A percentile compares a stretch with the other conserved stretches of the same genome.
Evolutionary conservation across 1,139 yeast species (phyloP).

Genomic region (Casaregolazyma lundiana): DNA sequence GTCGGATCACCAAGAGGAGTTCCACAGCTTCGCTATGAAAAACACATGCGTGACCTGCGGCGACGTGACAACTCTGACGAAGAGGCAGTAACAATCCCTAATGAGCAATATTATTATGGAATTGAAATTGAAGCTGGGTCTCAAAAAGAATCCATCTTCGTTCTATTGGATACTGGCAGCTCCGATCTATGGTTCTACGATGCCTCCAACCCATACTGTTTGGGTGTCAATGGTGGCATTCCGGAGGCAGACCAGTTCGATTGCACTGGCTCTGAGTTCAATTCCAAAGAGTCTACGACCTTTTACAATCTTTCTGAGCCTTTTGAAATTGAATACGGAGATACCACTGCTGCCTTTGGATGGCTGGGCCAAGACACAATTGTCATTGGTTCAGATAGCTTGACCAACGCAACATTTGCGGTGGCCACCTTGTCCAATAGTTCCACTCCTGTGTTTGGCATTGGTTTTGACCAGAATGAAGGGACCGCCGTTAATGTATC

Average conservation of each 20-base stretch:
- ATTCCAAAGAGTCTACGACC: constrained; percentile 20
- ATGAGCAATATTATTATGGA: constrained; percentile 32
- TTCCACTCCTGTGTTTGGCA: constrained; percentile 49
- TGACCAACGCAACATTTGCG: constrained; percentile 42
- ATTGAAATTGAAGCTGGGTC: constrained; percentile 38
- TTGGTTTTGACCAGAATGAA: constrained; percentile 46
- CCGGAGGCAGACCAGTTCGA: constrained; percentile 12
- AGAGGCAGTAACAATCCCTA: constrained; percentile 15
- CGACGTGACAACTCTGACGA: not conserved
- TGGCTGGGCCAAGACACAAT: constrained; percentile 47
- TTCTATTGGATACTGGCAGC: constrained; percentile 43
- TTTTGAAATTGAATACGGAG: constrained; percentile 58
- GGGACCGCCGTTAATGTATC: constrained; percentile 36
- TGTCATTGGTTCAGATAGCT: constrained; percentile 34
- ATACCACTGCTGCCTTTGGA: constrained; percentile 46
- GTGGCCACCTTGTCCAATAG: constrained; percentile 44
- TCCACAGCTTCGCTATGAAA: not conserved
- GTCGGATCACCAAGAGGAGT: not conserved
- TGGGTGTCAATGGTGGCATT: constrained; percentile 13
- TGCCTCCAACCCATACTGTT: constrained; percentile 31
- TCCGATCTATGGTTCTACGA: constrained; percentile 57
- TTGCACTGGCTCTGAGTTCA: constrained; percentile 17
- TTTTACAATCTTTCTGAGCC: constrained; percentile 17
- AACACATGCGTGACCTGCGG: not conserved
- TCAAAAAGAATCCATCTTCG: constrained; percentile 33